Evolutionary conservation across 2,329 filamentous ascomycete genomes (phyloP), one percentile per base, ranked within the genome.

Genomic region (Exophiala sideris): DNA sequence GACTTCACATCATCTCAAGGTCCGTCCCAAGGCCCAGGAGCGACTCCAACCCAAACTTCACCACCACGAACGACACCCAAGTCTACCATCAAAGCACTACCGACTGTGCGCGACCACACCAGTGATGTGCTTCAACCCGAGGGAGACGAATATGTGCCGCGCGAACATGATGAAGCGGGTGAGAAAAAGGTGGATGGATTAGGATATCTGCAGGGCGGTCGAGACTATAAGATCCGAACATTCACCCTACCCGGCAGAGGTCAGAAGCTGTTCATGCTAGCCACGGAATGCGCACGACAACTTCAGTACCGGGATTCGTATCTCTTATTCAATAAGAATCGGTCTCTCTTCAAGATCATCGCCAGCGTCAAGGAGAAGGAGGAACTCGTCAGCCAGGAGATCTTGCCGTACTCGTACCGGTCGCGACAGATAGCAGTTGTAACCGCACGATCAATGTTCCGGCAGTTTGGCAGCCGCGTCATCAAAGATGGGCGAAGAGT

Each of bases 381-480:
- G 70, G 91, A 97, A 66, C 79, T 99, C 12, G 96, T 99, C 45
- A 80, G 86, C 60, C 91, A 97, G 74, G 94, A 97, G 66, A 95
- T 97, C 54, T 77, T 99, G 16, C 94, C 94, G 0, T 99, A 97
- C 71, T 96, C 92, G 3, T 99, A 99, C 70, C 85, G 94, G 41
- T 99, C 94, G n/a, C 85, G 94, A 47, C 94, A 99, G 73, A 99
- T 99, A 64, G 94, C 94, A 48, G 96, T 99, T 59, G 94, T 99
- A 40, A 97, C 94, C 1, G 94, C 94, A 29, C 85, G 90, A 61
- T 97, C 92, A 64, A 99, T 99, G 94, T 99, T 97, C 72, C 86
- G 94, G 40, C 94, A 99, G 70, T 99, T 99, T 71, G 94, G 94
- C 45, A 96, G 91, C 71, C 83, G 94, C 59, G 87, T 99, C 48